phyloP scores from a whole-genome alignment of 2,329 filamentous ascomycete genomes.

The Scorias spongiosa region DNA sequence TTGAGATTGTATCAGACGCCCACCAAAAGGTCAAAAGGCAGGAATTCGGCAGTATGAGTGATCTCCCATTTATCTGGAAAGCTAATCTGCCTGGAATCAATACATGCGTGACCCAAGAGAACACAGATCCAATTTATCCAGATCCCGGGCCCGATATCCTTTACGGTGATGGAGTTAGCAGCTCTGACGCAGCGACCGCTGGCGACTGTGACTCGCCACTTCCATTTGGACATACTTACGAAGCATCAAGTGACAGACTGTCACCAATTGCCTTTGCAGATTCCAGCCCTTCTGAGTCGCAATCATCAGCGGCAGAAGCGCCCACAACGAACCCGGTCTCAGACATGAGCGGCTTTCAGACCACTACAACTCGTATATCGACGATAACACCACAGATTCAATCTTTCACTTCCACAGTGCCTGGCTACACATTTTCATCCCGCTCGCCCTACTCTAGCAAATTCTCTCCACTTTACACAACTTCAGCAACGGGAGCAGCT shows the following conservation, averaged over 20 bases:
- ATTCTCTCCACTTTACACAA: slow-evolving; percentile 3
- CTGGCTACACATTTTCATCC: too few species aligned
- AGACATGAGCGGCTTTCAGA: too few species aligned
- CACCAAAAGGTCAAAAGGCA: slow-evolving; percentile 3
- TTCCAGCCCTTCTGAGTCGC: neutral
- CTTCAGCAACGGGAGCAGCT: slow-evolving; percentile 3
- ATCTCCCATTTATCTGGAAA: slow-evolving; percentile 28
- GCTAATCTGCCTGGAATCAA: slow-evolving; percentile 29
- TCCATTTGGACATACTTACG: slow-evolving; percentile 15
- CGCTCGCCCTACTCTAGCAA: too few species aligned
- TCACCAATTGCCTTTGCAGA: neutral
- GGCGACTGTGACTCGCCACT: slow-evolving; percentile 18
- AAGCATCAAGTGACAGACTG: slow-evolving; percentile 1
- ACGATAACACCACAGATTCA: too few species aligned
- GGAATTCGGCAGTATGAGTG: slow-evolving; percentile 12
- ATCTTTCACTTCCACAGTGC: too few species aligned
- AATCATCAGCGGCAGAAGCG: neutral
- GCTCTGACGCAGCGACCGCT: slow-evolving; percentile 10
- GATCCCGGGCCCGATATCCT: slow-evolving; percentile 25
- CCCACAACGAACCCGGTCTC: too few species aligned
- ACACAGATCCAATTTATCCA: slow-evolving; percentile 25
- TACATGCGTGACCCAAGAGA: slow-evolving; percentile 24
- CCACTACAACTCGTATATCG: too few species aligned
- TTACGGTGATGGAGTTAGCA: slow-evolving; percentile 22
- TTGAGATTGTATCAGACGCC: slow-evolving; percentile 37